Conservation (phyloP, 2,329 filamentous ascomycete species). For the Sarocladiaceae sp. region DNA sequence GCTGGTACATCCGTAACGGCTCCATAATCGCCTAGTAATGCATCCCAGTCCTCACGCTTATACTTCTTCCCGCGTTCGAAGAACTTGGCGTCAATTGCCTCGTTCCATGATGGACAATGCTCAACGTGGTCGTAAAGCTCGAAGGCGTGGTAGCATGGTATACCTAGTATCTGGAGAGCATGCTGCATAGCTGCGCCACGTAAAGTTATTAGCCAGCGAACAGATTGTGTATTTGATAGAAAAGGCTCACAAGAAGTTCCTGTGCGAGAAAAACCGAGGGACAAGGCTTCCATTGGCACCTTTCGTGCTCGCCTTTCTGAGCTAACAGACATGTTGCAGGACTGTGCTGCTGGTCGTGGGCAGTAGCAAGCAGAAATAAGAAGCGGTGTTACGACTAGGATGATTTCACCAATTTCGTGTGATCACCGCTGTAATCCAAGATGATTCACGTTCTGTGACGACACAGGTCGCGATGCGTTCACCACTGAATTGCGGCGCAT, state of each 20-base stretch:
- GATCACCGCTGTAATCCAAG: neutral
- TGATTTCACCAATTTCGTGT: neutral
- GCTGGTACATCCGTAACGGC: conserved; percentile 38
- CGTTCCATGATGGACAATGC: neutral
- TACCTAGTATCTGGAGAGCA: neutral
- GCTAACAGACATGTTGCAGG: neutral
- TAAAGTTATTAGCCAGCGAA: neutral
- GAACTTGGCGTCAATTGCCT: neutral
- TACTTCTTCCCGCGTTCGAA: neutral
- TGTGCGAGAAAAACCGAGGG: neutral
- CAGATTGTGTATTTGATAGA: neutral
- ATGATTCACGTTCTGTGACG: too few relatives aligned
- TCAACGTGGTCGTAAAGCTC: neutral
- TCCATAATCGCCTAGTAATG: conserved; percentile 18
- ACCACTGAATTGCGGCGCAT: too few relatives aligned
- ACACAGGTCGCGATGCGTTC: neutral
- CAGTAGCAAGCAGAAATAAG: neutral
- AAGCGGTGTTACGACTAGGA: neutral
- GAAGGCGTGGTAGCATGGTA: neutral
- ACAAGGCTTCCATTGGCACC: neutral
- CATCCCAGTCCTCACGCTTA: conserved; percentile 19
- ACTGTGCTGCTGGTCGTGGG: neutral
- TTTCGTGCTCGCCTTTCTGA: neutral
- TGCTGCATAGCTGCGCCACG: neutral
- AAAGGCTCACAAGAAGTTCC: neutral